Evolutionary conservation across 768 basidiomycete species (phyloP), one percentile per base, ranked within the genome.

Genomic region (Boletus sp.): DNA sequence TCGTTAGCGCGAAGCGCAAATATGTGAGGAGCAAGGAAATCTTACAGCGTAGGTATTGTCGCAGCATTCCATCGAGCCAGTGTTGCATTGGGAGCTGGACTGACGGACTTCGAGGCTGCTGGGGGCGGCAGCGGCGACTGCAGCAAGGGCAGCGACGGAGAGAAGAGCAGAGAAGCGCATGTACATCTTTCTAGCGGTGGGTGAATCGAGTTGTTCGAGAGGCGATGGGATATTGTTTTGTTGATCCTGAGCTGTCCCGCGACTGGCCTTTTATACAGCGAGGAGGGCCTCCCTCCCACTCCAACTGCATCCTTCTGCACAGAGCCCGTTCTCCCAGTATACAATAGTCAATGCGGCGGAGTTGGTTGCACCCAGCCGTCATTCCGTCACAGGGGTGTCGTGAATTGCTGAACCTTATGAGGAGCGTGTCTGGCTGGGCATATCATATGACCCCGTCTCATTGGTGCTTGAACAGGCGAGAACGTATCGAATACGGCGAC

Each of bases 21-120:
- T 5, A 23, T 9, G 3, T n/a, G 15, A 11, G 11, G 7, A 17
- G 8, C 1, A 17, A 1, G 1, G 8, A n/a, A n/a, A n/a, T n/a
- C n/a, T n/a, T n/a, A n/a, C n/a, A n/a, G n/a, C n/a, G n/a, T n/a
- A n/a, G n/a, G 50, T 52, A 1, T 6, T 41, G 17, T n/a, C 7
- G 39, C 63, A 64, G 40, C 63, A 64, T 10, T 47, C 37, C 1
- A 48, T n/a, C 0, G 35, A 2, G 0, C 63, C 62, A 2, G 62
- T 61, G 32, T 40, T 23, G 17, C 62, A 64, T 14, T 4, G 2
- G 4, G 40, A 9, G 11, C 42, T 30, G n/a, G n/a, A n/a, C n/a
- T n/a, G n/a, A n/a, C 6, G 17, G 15, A 17, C 8, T n/a, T n/a
- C n/a, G n/a, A n/a, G n/a, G 19, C 4, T 35, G 7, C 9, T 35